These are phyloP conservation scores for Metschnikowia amazonensis DNA, from an alignment of 805 yeast species.

Conservation along the genomic window DNA sequence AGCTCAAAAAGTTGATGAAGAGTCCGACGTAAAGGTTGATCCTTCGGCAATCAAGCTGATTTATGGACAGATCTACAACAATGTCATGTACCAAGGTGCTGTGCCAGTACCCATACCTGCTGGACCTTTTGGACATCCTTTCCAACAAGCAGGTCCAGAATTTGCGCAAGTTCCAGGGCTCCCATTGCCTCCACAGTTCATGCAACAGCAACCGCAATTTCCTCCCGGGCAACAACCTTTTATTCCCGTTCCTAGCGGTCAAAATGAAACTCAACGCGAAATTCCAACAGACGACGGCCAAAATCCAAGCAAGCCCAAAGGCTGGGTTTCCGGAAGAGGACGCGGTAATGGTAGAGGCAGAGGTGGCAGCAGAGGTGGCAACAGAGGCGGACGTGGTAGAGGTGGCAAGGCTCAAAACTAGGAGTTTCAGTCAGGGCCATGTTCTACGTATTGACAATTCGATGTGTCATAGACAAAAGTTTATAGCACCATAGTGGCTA, in stretches of 20 bases:
- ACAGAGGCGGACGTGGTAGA: constrained; percentile 19
- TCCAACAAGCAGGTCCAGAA: constrained; percentile 4
- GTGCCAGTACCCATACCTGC: constrained; percentile 9
- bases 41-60: constrained; percentile 37
- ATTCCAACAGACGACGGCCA: background rate
- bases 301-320: constrained; percentile 1
- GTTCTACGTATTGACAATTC: background rate
- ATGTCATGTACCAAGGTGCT: constrained; percentile 41
- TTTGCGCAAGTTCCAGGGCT: constrained; percentile 34
- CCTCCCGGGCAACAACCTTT: constrained; percentile 2
- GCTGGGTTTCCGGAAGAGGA: constrained; percentile 9
- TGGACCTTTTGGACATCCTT: constrained; percentile 3
- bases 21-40: constrained; percentile 16
- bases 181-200: constrained; percentile 36
- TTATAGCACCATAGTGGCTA: background rate
- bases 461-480: background rate
- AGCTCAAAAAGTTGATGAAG: constrained; percentile 11
- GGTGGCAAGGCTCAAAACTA: constrained; percentile 10
- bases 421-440: background rate
- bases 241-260: background rate
- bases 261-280: background rate
- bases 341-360: constrained; percentile 16
- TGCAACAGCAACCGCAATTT: constrained; percentile 21
- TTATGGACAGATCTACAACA: constrained; percentile 41
- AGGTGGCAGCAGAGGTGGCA: constrained; percentile 23